Conservation (phyloP, 2,329 filamentous ascomycete genomes). For the Phialemoniopsis sp. region DNA sequence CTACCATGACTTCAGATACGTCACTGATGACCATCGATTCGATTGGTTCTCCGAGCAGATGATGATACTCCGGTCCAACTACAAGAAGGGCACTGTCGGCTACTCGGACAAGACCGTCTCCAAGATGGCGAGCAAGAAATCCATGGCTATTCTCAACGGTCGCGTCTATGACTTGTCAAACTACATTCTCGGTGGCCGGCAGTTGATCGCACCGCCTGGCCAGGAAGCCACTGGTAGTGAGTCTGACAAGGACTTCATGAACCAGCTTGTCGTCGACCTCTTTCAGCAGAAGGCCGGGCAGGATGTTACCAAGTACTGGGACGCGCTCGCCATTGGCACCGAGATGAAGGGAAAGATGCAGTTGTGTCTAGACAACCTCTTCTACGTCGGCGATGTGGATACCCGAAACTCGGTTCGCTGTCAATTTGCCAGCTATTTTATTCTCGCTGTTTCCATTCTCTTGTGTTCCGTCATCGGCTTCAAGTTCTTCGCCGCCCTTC, state of each 20-base stretch:
- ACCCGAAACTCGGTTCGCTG: conserved; percentile 84
- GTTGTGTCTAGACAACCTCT: conserved; percentile 86
- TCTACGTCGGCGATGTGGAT: conserved; percentile 89
- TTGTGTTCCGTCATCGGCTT: conserved; percentile 81
- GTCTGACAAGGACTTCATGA: conserved; percentile 72
- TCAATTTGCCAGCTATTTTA: conserved; percentile 83
- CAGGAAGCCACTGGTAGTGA: conserved; percentile 35
- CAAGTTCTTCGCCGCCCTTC: conserved; percentile 95
- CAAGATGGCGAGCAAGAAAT: conserved; percentile 57
- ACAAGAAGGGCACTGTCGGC: conserved; percentile 82
- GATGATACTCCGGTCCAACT: conserved; percentile 69
- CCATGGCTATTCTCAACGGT: conserved; percentile 73
- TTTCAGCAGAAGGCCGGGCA: conserved; percentile 73
- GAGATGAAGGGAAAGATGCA: conserved; percentile 64
- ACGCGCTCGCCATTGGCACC: conserved; percentile 54
- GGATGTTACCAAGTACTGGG: conserved; percentile 83
- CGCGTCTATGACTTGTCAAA: conserved; percentile 86
- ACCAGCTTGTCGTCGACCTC: conserved; percentile 64
- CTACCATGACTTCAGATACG: conserved; percentile 92
- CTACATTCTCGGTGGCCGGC: conserved; percentile 74
- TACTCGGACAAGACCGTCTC: conserved; percentile 76
- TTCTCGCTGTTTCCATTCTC: conserved; percentile 78
- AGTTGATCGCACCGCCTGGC: conserved; percentile 52
- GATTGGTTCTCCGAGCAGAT: conserved; percentile 95
- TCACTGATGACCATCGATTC: conserved; percentile 73